A percentile compares a stretch with the other conserved stretches of the same genome.
Conservation (phyloP, 768 basidiomycete genomes). For the Coprinopsis marcescibilis region DNA sequence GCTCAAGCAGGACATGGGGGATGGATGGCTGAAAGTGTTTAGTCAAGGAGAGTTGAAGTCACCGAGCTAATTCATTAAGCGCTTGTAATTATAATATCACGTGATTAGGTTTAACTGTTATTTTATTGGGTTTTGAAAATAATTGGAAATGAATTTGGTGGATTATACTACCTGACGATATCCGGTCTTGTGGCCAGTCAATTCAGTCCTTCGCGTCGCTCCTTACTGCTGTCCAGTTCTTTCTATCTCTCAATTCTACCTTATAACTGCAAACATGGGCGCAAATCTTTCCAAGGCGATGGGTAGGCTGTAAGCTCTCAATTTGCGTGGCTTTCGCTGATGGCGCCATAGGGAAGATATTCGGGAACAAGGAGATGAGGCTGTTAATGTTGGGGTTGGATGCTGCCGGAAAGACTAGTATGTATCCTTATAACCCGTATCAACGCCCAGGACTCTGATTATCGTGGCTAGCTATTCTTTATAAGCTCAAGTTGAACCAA, state of each 20-base stretch:
- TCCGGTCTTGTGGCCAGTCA: neutral
- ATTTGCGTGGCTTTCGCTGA: slow-evolving; percentile 11
- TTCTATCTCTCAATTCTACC: slow-evolving; percentile 59
- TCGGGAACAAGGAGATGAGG: slow-evolving; percentile 99
- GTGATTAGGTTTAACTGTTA: slow-evolving; percentile 13
- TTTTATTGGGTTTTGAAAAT: slow-evolving; percentile 3
- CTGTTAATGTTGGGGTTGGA: slow-evolving; percentile 95
- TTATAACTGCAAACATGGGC: slow-evolving; percentile 67
- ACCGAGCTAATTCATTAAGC: slow-evolving; percentile 5
- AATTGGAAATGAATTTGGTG: neutral
- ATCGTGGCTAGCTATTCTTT: slow-evolving; percentile 74
- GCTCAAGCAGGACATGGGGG: slow-evolving; percentile 82
- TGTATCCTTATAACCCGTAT: slow-evolving; percentile 25
- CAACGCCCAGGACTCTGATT: neutral
- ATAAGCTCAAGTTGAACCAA: slow-evolving; percentile 98
- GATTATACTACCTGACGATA: no score
- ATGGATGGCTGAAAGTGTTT: slow-evolving; percentile 83
- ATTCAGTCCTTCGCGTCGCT: slow-evolving; percentile 16
- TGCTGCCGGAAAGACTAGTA: slow-evolving; percentile 98
- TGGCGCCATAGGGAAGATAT: slow-evolving; percentile 66
- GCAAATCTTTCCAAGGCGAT: slow-evolving; percentile 83
- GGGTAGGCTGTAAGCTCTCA: slow-evolving; percentile 36
- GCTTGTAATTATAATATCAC: slow-evolving; percentile 9
- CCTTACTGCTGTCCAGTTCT: slow-evolving; percentile 17
- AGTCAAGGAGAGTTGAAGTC: slow-evolving; percentile 31